These are phyloP conservation scores for Eutrema heterophyllum DNA, from an alignment of 345 rosid species.

Conservation along the genomic window DNA sequence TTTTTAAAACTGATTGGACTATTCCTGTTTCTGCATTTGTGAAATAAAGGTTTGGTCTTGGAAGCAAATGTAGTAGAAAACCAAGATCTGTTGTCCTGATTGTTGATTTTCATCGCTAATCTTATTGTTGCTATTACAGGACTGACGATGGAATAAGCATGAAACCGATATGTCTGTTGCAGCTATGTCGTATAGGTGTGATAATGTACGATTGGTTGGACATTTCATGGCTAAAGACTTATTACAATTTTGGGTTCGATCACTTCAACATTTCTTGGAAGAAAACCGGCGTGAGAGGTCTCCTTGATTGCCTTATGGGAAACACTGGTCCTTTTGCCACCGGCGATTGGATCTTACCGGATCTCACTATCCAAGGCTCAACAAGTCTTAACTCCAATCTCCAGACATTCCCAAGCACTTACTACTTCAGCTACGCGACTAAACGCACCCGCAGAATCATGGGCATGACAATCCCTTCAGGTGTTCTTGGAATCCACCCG, in stretches of 20 bases:
- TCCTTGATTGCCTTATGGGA: constrained; percentile 68
- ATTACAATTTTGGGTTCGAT: constrained; percentile 94
- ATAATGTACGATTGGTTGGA: constrained; percentile 91
- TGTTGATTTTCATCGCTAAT: not conserved
- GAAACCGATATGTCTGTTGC: constrained; percentile 81
- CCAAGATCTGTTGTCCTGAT: not conserved
- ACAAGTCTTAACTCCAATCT: constrained; percentile 53
- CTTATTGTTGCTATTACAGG: constrained; percentile 34
- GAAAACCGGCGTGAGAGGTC: constrained; percentile 69
- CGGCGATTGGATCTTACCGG: constrained; percentile 96
- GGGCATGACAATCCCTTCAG: constrained; percentile 77
- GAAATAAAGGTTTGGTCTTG: not conserved
- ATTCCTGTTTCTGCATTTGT: not conserved
- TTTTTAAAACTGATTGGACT: not conserved
- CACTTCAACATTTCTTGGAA: constrained; percentile 83
- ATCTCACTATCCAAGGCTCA: constrained; percentile 93
- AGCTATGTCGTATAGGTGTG: constrained; percentile 83
- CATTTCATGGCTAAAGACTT: constrained; percentile 72
- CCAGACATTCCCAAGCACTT: constrained; percentile 72
- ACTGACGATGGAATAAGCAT: constrained; percentile 71
- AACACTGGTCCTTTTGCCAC: constrained; percentile 83
- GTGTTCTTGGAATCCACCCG: constrained; percentile 80
- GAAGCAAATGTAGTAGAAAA: not conserved
- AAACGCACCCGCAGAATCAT: constrained; percentile 66
- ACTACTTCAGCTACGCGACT: constrained; percentile 95